phyloP scores from a whole-genome alignment of 2,329 filamentous ascomycete genomes.

The Pyrenochaeta sp. region DNA sequence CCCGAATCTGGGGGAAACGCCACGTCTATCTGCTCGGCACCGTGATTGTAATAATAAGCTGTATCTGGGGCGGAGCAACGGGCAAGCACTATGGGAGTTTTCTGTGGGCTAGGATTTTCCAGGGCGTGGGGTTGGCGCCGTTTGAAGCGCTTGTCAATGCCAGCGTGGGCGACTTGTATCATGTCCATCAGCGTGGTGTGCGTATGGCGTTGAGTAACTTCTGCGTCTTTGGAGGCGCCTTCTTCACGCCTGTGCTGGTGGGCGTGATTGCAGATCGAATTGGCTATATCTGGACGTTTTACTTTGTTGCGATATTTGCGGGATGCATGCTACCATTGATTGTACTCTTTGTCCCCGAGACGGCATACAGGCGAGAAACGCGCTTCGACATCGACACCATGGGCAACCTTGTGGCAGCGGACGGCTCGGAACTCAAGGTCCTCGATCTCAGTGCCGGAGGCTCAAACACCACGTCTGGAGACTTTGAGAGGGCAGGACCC shows the following conservation, averaged over 20 bases:
- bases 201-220: slow-evolving; percentile 85
- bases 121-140: slow-evolving; percentile 85
- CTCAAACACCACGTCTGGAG: slow-evolving; percentile 1
- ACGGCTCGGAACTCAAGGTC: slow-evolving; percentile 3
- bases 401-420: slow-evolving; percentile 37
- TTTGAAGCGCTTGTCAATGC: slow-evolving; percentile 92
- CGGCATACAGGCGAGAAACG: slow-evolving; percentile 74
- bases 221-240: slow-evolving; percentile 74
- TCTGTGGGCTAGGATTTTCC: slow-evolving; percentile 80
- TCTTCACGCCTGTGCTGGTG: slow-evolving; percentile 86
- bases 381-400: slow-evolving; percentile 74
- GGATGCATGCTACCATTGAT: slow-evolving; percentile 74
- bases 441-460: background rate
- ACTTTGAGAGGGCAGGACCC: slow-evolving; percentile 4
- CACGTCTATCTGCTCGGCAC: slow-evolving; percentile 85
- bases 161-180: slow-evolving; percentile 88
- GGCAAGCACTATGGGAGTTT: slow-evolving; percentile 75
- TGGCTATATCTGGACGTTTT: slow-evolving; percentile 89
- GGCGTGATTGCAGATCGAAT: slow-evolving; percentile 81
- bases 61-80: slow-evolving; percentile 78
- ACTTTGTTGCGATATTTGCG: slow-evolving; percentile 85
- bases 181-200: slow-evolving; percentile 83
- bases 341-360: slow-evolving; percentile 85
- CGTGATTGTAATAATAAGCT: slow-evolving; percentile 75
- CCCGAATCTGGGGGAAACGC: slow-evolving; percentile 90